These are phyloP conservation scores for Torrubiella hemipterigena DNA, from an alignment of 2,329 filamentous ascomycete species.

Conservation along the genomic window DNA sequence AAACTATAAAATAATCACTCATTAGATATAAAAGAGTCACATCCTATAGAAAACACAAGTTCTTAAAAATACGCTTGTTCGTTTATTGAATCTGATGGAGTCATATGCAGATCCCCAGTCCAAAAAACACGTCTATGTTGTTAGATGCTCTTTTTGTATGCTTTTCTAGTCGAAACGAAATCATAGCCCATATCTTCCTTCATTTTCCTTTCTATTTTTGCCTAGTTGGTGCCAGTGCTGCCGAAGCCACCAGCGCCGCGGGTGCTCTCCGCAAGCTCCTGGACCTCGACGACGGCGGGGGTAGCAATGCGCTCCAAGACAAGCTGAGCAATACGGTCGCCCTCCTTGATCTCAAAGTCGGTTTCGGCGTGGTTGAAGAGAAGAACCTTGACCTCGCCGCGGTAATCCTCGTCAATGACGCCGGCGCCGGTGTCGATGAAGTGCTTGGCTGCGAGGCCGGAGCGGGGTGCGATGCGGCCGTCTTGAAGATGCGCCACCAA, in stretches of 20 bases:
- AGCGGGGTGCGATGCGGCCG: slow-evolving; percentile 79
- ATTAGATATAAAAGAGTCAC: no score
- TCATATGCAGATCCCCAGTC: no score
- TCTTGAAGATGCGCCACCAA: no score
- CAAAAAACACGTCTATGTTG: no score
- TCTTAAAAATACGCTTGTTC: no score
- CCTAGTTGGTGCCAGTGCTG: slow-evolving; percentile 51
- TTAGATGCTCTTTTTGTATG: not conserved
- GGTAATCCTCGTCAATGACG: slow-evolving; percentile 96
- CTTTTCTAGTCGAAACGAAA: no score
- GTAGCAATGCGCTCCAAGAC: slow-evolving; percentile 91
- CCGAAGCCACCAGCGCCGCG: slow-evolving; percentile 85
- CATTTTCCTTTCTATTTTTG: not conserved
- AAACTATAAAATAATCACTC: no score
- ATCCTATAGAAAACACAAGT: no score
- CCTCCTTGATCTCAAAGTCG: slow-evolving; percentile 72
- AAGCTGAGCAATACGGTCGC: slow-evolving; percentile 87
- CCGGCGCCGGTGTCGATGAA: slow-evolving; percentile 94
- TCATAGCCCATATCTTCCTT: no score
- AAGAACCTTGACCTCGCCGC: slow-evolving; percentile 85
- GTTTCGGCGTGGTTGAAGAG: slow-evolving; percentile 83
- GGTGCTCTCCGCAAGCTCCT: slow-evolving; percentile 80
- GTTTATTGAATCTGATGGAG: not conserved
- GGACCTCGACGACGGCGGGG: slow-evolving; percentile 80
- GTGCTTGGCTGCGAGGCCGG: slow-evolving; percentile 84